Conservation (phyloP, 352 stramenopile species). For the Pelagophyceae sp. region DNA sequence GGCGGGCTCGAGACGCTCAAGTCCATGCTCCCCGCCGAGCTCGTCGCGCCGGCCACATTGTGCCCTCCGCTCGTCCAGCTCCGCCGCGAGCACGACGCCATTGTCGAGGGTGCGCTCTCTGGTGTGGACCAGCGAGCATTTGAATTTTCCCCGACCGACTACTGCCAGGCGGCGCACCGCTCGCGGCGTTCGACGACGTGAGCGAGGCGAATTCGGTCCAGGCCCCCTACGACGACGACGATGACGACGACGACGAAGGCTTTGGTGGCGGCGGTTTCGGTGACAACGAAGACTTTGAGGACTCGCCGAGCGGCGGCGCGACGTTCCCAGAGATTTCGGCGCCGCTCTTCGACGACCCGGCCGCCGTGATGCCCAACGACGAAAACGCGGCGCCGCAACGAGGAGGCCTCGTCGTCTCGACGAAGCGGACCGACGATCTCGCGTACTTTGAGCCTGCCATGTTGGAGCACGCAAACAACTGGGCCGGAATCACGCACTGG, state of each 20-base stretch:
- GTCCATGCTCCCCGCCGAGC: not conserved
- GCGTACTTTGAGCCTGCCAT: not conserved
- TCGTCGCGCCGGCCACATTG: not conserved
- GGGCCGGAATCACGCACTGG: conserved; percentile 27
- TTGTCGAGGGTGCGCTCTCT: not conserved
- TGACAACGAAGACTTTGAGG: conserved; percentile 20
- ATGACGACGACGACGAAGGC: not conserved
- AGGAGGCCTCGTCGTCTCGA: conserved; percentile 12
- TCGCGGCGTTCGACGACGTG: no score
- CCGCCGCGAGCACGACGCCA: conserved; percentile 3
- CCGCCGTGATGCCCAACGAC: not conserved
- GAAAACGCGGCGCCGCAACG: not conserved
- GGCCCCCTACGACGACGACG: conserved; percentile 8
- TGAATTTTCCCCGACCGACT: no score
- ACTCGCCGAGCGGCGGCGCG: not conserved
- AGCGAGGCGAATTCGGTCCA: no score
- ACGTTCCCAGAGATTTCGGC: not conserved
- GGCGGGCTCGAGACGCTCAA: not conserved
- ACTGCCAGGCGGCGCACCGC: no score
- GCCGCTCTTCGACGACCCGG: not conserved
- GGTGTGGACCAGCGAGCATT: no score
- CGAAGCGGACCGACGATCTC: no score
- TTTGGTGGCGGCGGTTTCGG: not conserved
- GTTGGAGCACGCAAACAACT: conserved; percentile 3
- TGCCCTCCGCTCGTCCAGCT: not conserved